Conservation (phyloP, 331 rosid species). For the Arachis monticola region DNA sequence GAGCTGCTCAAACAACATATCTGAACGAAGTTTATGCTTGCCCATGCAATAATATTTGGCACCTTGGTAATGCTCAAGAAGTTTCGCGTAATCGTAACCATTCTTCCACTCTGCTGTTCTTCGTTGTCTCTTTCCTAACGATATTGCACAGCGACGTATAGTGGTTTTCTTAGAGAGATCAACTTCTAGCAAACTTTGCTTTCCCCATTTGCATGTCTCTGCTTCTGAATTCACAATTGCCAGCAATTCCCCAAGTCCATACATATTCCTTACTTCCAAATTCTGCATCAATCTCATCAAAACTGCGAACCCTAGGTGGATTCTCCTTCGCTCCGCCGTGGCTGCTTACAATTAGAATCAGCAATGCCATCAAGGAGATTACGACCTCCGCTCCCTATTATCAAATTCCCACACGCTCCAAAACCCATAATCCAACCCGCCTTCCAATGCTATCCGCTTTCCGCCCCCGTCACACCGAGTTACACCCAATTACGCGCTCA, state of each 20-base stretch:
- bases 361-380: slow-evolving; percentile 90
- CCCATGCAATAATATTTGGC: too few relatives aligned
- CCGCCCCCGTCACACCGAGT: slow-evolving; percentile 86
- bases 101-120: background rate
- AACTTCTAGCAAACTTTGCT: background rate
- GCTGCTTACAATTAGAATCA: slow-evolving; percentile 4
- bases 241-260: background rate
- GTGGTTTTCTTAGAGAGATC: background rate
- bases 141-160: background rate
- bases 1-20: too few relatives aligned
- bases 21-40: too few relatives aligned
- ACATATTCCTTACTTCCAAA: background rate
- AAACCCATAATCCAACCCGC: slow-evolving; percentile 53
- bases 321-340: background rate
- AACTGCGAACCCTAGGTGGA: background rate
- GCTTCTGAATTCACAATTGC: background rate
- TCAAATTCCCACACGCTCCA: slow-evolving; percentile 63
- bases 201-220: background rate
- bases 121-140: background rate
- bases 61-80: too few relatives aligned
- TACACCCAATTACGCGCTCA: slow-evolving; percentile 47
- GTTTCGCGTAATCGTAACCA: background rate
- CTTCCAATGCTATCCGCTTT: slow-evolving; percentile 71
- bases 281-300: background rate
- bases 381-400: slow-evolving; percentile 68